Evolutionary conservation across 169 alveolate species (phyloP), one percentile per base, ranked within the genome.

Genomic region (Cryptosporidium ubiquitum): DNA sequence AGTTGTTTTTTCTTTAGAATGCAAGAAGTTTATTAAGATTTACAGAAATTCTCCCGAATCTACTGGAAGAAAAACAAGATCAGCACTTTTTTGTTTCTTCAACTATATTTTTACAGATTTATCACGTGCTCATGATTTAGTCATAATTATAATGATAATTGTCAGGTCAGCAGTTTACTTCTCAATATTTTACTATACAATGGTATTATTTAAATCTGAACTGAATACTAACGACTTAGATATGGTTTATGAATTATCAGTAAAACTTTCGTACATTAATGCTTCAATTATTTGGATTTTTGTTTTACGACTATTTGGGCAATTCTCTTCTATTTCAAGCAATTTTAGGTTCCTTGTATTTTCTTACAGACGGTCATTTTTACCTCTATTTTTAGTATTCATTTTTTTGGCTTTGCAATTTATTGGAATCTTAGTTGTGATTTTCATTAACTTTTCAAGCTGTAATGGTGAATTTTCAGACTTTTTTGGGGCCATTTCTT

Each of bases 81-180:
- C 89, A 40, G 16, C 64, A 10, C 39, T 66, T 5, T 79, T 79
- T 26, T 79, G 68, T 42, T 79, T 79, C 35, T 79, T 79, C 29
- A 79, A 79, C n/a, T 79, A 79, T 14, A 79, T 79, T 14, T 60
- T 79, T 47, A 31, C 89, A 23, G 75, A 64, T 47, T 9, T 61
- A 61, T 26, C 61, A 39, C 68, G 89, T 16, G 29, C 58, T 29
- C 74, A 61, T 29, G 89, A 79, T 18, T 14, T 79, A 37, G 14
- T 79, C 3, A 79, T 79, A 79, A 39, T 79, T 0, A 18, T 79
- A 4, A 40, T 79, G 61, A 79, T 79, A 35, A 18, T 79, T 61
- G 37, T 66, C n/a, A 5, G 89, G 26, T 58, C n/a, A 57, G 31
- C 57, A 9, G 68, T 79, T 14, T 79, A 61, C 20, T 37, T 23